These are phyloP conservation scores for Pseudozyma sp. DNA, from an alignment of 1,284 basidiomycete species.

Conservation along the genomic window DNA sequence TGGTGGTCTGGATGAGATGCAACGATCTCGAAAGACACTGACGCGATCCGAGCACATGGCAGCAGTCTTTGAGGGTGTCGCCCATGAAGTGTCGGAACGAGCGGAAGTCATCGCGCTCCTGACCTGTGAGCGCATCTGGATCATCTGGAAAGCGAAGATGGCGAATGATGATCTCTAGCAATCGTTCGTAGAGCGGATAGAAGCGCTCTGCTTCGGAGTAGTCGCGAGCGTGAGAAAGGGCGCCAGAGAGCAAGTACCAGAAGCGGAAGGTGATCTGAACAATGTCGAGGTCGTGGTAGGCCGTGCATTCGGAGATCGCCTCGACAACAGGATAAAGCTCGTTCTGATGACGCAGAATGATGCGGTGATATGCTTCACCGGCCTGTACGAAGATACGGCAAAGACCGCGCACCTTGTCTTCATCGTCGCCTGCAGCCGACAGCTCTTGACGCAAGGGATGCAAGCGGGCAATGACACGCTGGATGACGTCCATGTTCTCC, in stretches of 20 bases:
- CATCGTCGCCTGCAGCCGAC: constrained; percentile 72
- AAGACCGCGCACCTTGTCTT: constrained; percentile 88
- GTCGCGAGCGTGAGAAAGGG: constrained; percentile 72
- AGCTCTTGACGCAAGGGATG: constrained; percentile 55
- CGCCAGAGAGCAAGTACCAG: constrained; percentile 79
- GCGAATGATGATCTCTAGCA: constrained; percentile 87
- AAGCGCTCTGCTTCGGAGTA: constrained; percentile 72
- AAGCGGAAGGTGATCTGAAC: constrained; percentile 98
- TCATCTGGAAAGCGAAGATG: constrained; percentile 89
- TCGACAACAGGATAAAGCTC: constrained; percentile 94
- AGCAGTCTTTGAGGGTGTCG: constrained; percentile 98
- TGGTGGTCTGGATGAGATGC: constrained; percentile 80
- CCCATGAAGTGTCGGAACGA: constrained; percentile 98
- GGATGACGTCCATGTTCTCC: constrained; percentile 89
- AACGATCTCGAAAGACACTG: constrained; percentile 85
- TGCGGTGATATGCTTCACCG: constrained; percentile 90
- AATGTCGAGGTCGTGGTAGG: constrained; percentile 92
- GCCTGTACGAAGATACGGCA: constrained; percentile 94
- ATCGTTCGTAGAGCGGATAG: constrained; percentile 81
- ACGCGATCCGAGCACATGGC: constrained; percentile 89
- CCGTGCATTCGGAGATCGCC: constrained; percentile 92
- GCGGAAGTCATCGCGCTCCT: constrained; percentile 93
- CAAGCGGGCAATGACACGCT: constrained; percentile 80
- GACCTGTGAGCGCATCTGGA: constrained; percentile 78
- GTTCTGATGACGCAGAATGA: constrained; percentile 89